Conservation (phyloP, 768 basidiomycete species). For the Lactifluus piperatus region DNA sequence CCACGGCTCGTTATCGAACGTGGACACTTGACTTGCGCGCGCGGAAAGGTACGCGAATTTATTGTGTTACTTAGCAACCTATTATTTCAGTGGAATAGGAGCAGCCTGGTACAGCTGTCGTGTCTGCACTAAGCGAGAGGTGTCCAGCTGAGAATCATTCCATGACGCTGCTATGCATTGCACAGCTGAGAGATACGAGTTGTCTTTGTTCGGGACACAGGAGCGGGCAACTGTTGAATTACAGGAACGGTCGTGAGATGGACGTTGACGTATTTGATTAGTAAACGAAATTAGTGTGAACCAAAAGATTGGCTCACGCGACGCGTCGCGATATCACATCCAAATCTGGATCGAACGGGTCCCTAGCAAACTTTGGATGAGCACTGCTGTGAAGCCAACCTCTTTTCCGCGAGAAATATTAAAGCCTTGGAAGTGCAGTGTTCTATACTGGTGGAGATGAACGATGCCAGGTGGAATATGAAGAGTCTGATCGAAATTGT, state of each 20-base stretch:
- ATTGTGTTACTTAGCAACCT: slow-evolving; percentile 5
- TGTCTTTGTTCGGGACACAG: neutral
- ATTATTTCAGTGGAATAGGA: neutral
- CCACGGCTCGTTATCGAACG: neutral
- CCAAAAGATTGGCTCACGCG: slow-evolving; percentile 7
- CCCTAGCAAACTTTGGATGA: too few species aligned
- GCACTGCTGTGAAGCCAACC: too few species aligned
- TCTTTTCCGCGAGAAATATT: too few species aligned
- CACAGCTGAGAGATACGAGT: neutral
- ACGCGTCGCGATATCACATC: neutral
- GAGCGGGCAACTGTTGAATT: neutral
- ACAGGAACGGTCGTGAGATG: neutral
- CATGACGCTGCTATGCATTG: neutral
- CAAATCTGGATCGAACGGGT: neutral
- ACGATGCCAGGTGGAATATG: neutral
- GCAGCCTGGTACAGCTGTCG: neutral
- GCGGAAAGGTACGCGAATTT: neutral
- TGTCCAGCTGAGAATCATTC: neutral
- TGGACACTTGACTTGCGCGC: neutral
- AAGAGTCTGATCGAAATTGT: neutral
- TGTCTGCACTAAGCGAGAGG: neutral
- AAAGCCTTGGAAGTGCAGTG: neutral
- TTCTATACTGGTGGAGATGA: neutral
- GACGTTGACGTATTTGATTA: neutral
- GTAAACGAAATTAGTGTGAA: neutral